These are phyloP conservation scores for Cyclotella choctawhatcheeana DNA, from an alignment of 108 stramenopile species.

Conservation along the genomic window DNA sequence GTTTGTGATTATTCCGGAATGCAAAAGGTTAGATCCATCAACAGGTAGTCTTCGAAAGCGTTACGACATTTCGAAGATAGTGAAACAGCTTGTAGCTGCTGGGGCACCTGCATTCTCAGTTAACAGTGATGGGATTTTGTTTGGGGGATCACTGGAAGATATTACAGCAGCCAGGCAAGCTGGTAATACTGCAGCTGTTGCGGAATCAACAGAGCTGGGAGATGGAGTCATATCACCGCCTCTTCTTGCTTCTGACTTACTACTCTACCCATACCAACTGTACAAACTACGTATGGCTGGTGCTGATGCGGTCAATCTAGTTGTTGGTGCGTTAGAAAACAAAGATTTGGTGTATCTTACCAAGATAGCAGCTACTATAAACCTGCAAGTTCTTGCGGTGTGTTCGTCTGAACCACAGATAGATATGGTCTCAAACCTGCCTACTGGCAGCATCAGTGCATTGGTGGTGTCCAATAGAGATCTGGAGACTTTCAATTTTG, in stretches of 20 bases:
- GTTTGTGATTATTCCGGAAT: slow-evolving; percentile 87
- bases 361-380: slow-evolving; percentile 78
- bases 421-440: slow-evolving; percentile 42
- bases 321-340: slow-evolving; percentile 69
- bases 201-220: slow-evolving; percentile 37
- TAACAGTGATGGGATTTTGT: slow-evolving; percentile 82
- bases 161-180: slow-evolving; percentile 66
- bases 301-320: slow-evolving; percentile 84
- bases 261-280: slow-evolving; percentile 88
- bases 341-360: slow-evolving; percentile 85
- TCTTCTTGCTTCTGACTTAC: slow-evolving; percentile 80
- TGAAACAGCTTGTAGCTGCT: slow-evolving; percentile 60
- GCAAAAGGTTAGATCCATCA: slow-evolving; percentile 81
- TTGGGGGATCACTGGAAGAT: slow-evolving; percentile 84
- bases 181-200: slow-evolving; percentile 51
- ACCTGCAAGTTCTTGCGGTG: slow-evolving; percentile 65
- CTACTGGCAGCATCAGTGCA: slow-evolving; percentile 58
- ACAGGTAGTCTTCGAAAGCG: slow-evolving; percentile 80
- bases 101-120: slow-evolving; percentile 71
- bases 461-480: slow-evolving; percentile 78
- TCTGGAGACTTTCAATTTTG: slow-evolving; percentile 79
- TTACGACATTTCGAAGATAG: slow-evolving; percentile 73
- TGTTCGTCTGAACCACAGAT: slow-evolving; percentile 79
- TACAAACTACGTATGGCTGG: slow-evolving; percentile 87
- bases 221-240: slow-evolving; percentile 77